phyloP scores from a whole-genome alignment of 2,329 filamentous ascomycete genomes.

The Fusarium sarcochroum region DNA sequence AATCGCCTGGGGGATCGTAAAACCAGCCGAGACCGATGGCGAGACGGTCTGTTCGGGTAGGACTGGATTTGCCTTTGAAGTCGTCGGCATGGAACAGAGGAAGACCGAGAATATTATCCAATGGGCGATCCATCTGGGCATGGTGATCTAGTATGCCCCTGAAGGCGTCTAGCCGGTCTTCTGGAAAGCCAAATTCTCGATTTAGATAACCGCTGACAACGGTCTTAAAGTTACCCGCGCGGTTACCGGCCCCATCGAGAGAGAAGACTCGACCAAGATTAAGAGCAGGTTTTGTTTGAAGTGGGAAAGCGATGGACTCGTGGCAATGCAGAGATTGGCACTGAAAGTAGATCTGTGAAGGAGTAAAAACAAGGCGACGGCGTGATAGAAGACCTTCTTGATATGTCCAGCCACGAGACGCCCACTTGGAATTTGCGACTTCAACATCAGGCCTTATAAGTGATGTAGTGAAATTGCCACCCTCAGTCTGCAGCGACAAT shows the following conservation, averaged over 20 bases:
- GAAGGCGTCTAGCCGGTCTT: constrained; percentile 55
- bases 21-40: constrained; percentile 55
- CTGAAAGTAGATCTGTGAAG: constrained; percentile 57
- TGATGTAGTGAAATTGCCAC: constrained; percentile 55
- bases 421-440: constrained; percentile 54
- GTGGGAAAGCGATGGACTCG: constrained; percentile 54
- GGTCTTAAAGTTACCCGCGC: constrained; percentile 46
- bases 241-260: constrained; percentile 38
- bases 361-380: constrained; percentile 55
- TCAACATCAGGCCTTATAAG: constrained; percentile 55
- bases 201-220: constrained; percentile 53
- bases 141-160: constrained; percentile 51
- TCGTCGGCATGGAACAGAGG: constrained; percentile 54
- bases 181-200: constrained; percentile 46
- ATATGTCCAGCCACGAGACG: constrained; percentile 54
- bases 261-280: constrained; percentile 54
- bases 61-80: constrained; percentile 48
- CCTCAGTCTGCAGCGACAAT: constrained; percentile 52
- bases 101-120: constrained; percentile 53
- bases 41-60: constrained; percentile 54
- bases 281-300: constrained; percentile 51
- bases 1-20: constrained; percentile 45
- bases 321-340: constrained; percentile 56
- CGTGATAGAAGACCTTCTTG: constrained; percentile 56
- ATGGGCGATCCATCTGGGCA: constrained; percentile 44